These are phyloP conservation scores for Coemansia sp. DNA, from an alignment of 192 early-diverging fungal genomes.

Conservation along the genomic window DNA sequence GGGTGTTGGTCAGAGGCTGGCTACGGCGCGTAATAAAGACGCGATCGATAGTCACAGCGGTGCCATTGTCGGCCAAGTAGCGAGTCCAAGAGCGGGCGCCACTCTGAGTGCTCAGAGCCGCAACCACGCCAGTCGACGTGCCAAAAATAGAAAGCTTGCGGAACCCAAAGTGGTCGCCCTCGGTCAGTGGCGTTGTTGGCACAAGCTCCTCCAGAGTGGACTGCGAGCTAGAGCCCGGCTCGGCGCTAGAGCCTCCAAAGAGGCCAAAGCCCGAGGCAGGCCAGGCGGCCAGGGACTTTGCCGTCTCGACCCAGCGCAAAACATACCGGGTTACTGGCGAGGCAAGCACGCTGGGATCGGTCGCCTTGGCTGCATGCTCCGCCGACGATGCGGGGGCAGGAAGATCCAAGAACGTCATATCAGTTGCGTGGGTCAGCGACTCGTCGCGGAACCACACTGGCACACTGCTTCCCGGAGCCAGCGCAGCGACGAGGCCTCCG, in stretches of 20 bases:
- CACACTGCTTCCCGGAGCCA: conserved; percentile 46
- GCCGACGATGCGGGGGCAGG: conserved; percentile 59
- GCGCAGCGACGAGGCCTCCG: conserved; percentile 58
- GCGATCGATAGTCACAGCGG: conserved; percentile 21
- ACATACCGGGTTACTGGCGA: conserved; percentile 65
- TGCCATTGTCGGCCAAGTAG: conserved; percentile 37
- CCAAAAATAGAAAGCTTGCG: conserved; percentile 86
- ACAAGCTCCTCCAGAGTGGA: conserved; percentile 8
- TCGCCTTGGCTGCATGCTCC: conserved; percentile 39
- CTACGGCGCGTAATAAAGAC: conserved; percentile 33
- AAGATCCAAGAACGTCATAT: conserved; percentile 79
- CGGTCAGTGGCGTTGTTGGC: conserved; percentile 4
- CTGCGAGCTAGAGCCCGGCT: conserved; percentile 4
- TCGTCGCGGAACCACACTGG: conserved; percentile 85
- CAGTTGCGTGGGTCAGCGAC: conserved; percentile 67
- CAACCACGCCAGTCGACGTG: conserved; percentile 73
- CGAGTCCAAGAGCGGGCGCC: conserved; percentile 82
- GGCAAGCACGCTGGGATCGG: conserved; percentile 56
- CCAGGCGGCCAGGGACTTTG: conserved; percentile 53
- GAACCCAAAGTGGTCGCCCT: conserved; percentile 65
- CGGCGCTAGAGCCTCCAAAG: conserved; percentile 21
- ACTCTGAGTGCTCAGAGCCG: conserved; percentile 77
- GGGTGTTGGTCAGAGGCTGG: conserved; percentile 26
- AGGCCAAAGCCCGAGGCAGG: conserved; percentile 45
- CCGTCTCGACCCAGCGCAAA: conserved; percentile 54